Conservation (phyloP, 2,329 filamentous ascomycete species). For the Colletotrichum falcatum region DNA sequence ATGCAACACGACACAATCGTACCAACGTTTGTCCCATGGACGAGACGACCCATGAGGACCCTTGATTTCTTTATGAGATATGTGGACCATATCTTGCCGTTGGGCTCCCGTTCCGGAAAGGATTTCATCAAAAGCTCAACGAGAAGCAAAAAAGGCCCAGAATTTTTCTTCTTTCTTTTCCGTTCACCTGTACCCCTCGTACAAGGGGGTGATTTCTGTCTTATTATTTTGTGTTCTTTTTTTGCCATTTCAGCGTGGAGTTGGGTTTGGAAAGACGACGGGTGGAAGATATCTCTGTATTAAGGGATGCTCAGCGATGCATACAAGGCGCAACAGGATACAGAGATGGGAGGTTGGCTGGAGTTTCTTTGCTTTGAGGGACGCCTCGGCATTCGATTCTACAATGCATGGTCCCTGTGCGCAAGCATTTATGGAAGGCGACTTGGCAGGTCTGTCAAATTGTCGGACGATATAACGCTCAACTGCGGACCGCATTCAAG, state of each 20-base stretch:
- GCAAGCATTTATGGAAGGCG: not conserved
- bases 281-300: not conserved
- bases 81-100: slow-evolving; percentile 21
- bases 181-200: slow-evolving; percentile 6
- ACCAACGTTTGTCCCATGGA: slow-evolving; percentile 16
- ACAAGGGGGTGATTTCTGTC: slow-evolving; percentile 27
- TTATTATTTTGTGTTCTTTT: slow-evolving; percentile 29
- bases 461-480: slow-evolving; percentile 22
- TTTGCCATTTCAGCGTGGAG: slow-evolving; percentile 39
- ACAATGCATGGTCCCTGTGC: slow-evolving; percentile 33
- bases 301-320: slow-evolving; percentile 14
- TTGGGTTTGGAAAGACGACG: slow-evolving; percentile 28
- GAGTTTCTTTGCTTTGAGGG: slow-evolving; percentile 37
- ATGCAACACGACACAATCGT: not conserved
- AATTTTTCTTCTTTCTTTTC: not conserved
- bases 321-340: slow-evolving; percentile 33
- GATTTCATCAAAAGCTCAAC: slow-evolving; percentile 6
- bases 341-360: slow-evolving; percentile 19
- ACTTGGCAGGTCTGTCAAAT: too few relatives aligned
- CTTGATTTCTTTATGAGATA: slow-evolving; percentile 26
- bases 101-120: slow-evolving; percentile 16
- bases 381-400: slow-evolving; percentile 18
- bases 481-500: slow-evolving; percentile 1
- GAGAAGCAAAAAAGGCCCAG: slow-evolving; percentile 25
- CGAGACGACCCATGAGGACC: slow-evolving; percentile 10